Evolutionary conservation across 768 basidiomycete genomes (phyloP).

Genomic region (Psilocybe cyanescens): DNA sequence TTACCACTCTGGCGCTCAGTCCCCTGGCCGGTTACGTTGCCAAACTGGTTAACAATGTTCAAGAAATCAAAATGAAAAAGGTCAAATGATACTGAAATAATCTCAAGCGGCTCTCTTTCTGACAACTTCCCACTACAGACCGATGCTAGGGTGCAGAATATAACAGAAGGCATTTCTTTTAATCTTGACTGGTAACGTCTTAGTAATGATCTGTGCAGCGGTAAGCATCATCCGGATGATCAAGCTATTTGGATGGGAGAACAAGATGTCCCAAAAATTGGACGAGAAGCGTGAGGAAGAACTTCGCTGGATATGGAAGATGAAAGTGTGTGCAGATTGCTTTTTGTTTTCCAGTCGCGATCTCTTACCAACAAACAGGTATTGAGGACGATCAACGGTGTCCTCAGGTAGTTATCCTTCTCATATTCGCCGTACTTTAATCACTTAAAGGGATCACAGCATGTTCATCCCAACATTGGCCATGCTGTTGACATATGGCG

Average conservation of each 20-base stretch:
- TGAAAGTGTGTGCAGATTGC: constrained; percentile 37
- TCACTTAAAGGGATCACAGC: not conserved
- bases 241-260: constrained; percentile 75
- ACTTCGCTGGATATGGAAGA: constrained; percentile 55
- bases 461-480: constrained; percentile 50
- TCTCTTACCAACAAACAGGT: constrained; percentile 12
- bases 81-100: constrained; percentile 10
- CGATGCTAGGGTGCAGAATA: constrained; percentile 62
- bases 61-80: constrained; percentile 52
- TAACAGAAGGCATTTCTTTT: constrained; percentile 45
- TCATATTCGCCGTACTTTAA: not conserved
- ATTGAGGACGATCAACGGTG: constrained; percentile 3
- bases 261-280: constrained; percentile 55
- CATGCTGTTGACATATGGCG: constrained; percentile 67
- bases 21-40: constrained; percentile 64
- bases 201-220: constrained; percentile 31
- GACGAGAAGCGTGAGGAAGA: constrained; percentile 65
- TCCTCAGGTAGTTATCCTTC: constrained; percentile 2
- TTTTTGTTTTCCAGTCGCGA: not conserved
- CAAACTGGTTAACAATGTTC: constrained; percentile 48
- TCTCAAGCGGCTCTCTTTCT: too few species aligned
- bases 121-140: constrained; percentile 21
- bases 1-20: constrained; percentile 49
- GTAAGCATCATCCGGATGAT: constrained; percentile 65
- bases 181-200: not conserved